Conservation (phyloP, 371 early-diverging fungal genomes). For the Actinomortierella ambigua region DNA sequence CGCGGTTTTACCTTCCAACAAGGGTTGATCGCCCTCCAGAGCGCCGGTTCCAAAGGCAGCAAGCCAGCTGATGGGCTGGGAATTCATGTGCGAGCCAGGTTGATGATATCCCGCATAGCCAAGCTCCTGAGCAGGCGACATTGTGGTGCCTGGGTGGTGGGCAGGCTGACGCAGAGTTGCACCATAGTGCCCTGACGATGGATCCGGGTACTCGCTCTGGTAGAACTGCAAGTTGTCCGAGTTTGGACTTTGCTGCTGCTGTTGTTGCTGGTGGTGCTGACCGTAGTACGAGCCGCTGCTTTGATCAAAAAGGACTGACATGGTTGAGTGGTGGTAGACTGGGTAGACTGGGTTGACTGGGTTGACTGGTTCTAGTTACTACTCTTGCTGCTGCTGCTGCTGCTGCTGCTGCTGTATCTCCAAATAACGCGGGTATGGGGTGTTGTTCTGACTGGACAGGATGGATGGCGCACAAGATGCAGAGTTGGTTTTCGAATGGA, state of each 20-base stretch:
- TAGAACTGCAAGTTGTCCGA: conserved; percentile 69
- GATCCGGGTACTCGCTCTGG: conserved; percentile 65
- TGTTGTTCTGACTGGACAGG: not conserved
- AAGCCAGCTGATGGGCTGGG: conserved; percentile 29
- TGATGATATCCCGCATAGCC: conserved; percentile 57
- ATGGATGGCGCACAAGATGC: not conserved
- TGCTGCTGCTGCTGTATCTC: not conserved
- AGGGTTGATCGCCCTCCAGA: conserved; percentile 85
- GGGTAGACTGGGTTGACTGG: too few species aligned
- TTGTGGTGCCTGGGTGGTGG: conserved; percentile 48
- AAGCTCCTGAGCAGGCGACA: conserved; percentile 53
- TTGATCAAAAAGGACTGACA: conserved; percentile 60
- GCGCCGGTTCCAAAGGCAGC: conserved; percentile 87
- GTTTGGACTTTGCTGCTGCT: conserved; percentile 23
- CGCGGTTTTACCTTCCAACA: conserved; percentile 78
- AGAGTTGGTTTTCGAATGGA: too few species aligned
- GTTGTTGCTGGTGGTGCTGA: conserved; percentile 28
- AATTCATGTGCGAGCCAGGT: conserved; percentile 35
- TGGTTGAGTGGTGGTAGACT: not conserved
- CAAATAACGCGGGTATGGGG: not conserved
- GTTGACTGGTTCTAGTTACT: too few species aligned
- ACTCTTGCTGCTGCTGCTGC: conserved; percentile 1
- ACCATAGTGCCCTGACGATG: conserved; percentile 50
- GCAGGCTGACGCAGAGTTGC: conserved; percentile 49
- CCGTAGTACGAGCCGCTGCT: conserved; percentile 48